A percentile compares a stretch with the other conserved stretches of the same genome.
phyloP scores from a whole-genome alignment of 768 basidiomycete genomes.

The Phlebiopsis gigantea region DNA sequence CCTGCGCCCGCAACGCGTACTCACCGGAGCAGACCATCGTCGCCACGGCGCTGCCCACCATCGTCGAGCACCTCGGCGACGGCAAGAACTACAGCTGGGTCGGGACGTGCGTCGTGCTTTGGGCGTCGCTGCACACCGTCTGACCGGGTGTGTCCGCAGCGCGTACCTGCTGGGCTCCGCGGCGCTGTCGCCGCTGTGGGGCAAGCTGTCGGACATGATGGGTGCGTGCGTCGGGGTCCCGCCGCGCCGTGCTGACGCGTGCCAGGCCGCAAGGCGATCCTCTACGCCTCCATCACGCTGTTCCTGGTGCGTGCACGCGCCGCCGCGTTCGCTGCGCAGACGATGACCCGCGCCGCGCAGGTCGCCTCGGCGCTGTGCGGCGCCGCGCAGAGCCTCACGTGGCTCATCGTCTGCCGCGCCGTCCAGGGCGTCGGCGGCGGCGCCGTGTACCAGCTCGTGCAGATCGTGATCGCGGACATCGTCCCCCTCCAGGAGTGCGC shows the following conservation, averaged over 20 bases:
- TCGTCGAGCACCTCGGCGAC: conserved; percentile 57
- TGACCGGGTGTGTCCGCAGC: background rate
- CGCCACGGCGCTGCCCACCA: conserved; percentile 69
- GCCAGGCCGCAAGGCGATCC: conserved; percentile 26
- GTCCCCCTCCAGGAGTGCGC: conserved; percentile 28
- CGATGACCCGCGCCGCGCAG: conserved; percentile 15
- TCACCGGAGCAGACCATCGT: conserved; percentile 25
- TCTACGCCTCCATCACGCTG: conserved; percentile 29
- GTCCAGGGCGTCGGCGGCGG: conserved; percentile 40
- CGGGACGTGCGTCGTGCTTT: conserved; percentile 43
- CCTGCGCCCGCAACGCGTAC: conserved; percentile 20
- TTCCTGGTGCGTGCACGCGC: conserved; percentile 27
- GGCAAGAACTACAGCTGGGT: conserved; percentile 68
- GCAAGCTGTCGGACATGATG: conserved; percentile 24
- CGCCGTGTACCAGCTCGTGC: conserved; percentile 10
- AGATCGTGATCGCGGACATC: conserved; percentile 37
- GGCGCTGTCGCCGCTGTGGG: conserved; percentile 24
- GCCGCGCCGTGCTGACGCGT: conserved; percentile 24
- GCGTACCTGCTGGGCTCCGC: conserved; percentile 25
- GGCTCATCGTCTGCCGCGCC: conserved; percentile 34
- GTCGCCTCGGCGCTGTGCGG: conserved; percentile 35
- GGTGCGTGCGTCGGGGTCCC: conserved; percentile 14
- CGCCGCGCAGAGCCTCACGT: conserved; percentile 36
- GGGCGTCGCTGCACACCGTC: background rate
- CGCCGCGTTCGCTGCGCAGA: background rate